These are phyloP conservation scores for Lecanicillium sp. DNA, from an alignment of 2,329 filamentous ascomycete species.

Conservation along the genomic window DNA sequence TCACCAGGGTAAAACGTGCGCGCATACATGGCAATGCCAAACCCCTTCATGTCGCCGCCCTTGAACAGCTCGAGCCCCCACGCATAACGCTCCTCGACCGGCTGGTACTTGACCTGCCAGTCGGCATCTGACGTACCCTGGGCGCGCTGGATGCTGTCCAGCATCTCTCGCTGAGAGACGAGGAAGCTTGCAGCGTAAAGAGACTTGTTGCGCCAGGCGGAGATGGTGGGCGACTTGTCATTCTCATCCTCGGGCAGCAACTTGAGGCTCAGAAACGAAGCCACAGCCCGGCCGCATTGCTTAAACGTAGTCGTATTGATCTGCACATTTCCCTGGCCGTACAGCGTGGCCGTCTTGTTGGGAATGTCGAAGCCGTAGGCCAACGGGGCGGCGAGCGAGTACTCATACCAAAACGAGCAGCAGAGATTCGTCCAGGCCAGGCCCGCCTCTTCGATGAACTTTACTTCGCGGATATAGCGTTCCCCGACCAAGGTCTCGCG, in stretches of 20 bases:
- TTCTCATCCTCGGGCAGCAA: constrained; percentile 32
- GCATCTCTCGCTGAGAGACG: constrained; percentile 56
- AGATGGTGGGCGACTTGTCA: constrained; percentile 28
- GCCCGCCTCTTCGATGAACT: constrained; percentile 31
- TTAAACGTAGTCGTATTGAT: constrained; percentile 53
- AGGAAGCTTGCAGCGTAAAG: constrained; percentile 50
- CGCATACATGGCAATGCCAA: constrained; percentile 44
- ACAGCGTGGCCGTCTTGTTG: constrained; percentile 34
- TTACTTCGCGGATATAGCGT: constrained; percentile 13
- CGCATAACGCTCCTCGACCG: constrained; percentile 35
- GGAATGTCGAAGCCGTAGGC: constrained; percentile 43
- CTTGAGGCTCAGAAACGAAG: constrained; percentile 37
- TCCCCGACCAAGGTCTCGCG: constrained; percentile 19
- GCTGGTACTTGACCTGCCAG: constrained; percentile 49
- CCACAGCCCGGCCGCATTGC: constrained; percentile 50
- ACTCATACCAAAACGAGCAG: constrained; percentile 48
- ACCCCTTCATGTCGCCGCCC: constrained; percentile 23
- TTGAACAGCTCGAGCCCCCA: constrained; percentile 34
- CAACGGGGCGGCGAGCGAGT: constrained; percentile 26
- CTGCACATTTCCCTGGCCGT: constrained; percentile 47
- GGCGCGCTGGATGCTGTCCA: constrained; percentile 52
- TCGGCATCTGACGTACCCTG: constrained; percentile 49
- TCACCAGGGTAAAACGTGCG: constrained; percentile 41
- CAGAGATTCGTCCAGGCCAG: constrained; percentile 24
- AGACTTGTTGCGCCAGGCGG: constrained; percentile 32